phyloP scores from a whole-genome alignment of 176 grass and related monocot species.

The Musa schizocarpa region DNA sequence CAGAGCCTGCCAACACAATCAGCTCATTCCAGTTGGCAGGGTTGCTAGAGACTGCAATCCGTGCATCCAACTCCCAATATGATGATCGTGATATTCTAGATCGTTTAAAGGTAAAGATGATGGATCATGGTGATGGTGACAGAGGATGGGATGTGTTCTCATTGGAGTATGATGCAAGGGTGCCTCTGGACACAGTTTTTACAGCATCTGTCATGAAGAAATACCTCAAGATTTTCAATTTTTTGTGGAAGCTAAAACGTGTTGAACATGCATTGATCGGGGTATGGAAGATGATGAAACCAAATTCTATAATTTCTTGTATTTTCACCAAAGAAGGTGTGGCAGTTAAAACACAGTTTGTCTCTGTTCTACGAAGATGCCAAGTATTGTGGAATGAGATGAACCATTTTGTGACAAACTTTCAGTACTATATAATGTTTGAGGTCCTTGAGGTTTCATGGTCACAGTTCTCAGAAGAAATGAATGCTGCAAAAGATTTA shows the following conservation, averaged over 20 bases:
- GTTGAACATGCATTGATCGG: constrained; percentile 76
- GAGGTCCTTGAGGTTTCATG: constrained; percentile 94
- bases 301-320: constrained; percentile 83
- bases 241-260: constrained; percentile 81
- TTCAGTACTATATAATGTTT: constrained; percentile 98
- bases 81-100: constrained; percentile 87
- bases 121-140: constrained; percentile 88
- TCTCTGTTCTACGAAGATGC: constrained; percentile 80
- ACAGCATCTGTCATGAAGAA: constrained; percentile 86
- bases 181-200: constrained; percentile 79
- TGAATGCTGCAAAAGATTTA: constrained; percentile 85
- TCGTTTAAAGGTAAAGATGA: constrained; percentile 89
- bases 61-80: constrained; percentile 85
- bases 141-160: constrained; percentile 95
- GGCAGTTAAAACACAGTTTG: constrained; percentile 41
- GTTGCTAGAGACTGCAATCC: constrained; percentile 72
- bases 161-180: constrained; percentile 79
- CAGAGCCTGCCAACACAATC: constrained; percentile 89
- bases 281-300: constrained; percentile 92
- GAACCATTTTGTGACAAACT: constrained; percentile 96
- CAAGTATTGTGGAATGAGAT: constrained; percentile 95
- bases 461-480: constrained; percentile 85
- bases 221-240: constrained; percentile 94
- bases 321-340: constrained; percentile 75
- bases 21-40: constrained; percentile 89